Conservation (phyloP, 176 grass and related monocot genomes). For the Triticum monococcum region DNA sequence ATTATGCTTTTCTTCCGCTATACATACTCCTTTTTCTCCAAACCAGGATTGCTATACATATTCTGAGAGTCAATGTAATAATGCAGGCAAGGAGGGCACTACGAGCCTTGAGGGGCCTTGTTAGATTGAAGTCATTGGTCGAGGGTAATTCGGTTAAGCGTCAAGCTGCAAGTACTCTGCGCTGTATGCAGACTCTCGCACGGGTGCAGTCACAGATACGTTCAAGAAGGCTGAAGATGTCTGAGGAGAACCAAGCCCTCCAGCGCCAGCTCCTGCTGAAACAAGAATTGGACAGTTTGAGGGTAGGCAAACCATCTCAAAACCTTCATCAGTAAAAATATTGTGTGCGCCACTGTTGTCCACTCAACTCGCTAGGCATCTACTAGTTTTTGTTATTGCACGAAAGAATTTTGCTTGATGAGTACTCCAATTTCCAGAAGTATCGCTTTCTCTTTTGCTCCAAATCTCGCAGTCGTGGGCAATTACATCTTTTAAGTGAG, state of each 20-base stretch:
- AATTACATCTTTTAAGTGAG: background rate
- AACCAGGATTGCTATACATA: background rate
- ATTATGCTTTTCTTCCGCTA: background rate
- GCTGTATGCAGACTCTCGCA: conserved; percentile 92
- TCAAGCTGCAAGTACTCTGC: conserved; percentile 85
- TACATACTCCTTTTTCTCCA: background rate
- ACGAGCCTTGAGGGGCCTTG: conserved; percentile 77
- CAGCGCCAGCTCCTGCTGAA: conserved; percentile 90
- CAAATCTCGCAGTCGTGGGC: background rate
- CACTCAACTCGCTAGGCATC: background rate
- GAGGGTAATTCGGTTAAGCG: conserved; percentile 93
- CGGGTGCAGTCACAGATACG: conserved; percentile 90
- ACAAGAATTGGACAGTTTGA: conserved; percentile 84
- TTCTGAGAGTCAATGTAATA: conserved; percentile 21
- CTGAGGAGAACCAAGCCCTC: conserved; percentile 94
- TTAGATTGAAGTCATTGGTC: conserved; percentile 86
- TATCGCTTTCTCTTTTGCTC: background rate
- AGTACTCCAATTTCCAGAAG: background rate
- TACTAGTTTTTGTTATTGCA: background rate
- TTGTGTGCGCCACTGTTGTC: background rate
- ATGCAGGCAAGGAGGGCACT: conserved; percentile 88
- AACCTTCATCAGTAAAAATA: conserved; percentile 11
- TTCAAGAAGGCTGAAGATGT: conserved; percentile 79
- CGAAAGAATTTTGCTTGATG: background rate
- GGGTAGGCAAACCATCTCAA: conserved; percentile 54